Base-by-base conservation (phyloP, 2,329 filamentous ascomycete genomes). In the Pseudogymnoascus sp. region DNA sequence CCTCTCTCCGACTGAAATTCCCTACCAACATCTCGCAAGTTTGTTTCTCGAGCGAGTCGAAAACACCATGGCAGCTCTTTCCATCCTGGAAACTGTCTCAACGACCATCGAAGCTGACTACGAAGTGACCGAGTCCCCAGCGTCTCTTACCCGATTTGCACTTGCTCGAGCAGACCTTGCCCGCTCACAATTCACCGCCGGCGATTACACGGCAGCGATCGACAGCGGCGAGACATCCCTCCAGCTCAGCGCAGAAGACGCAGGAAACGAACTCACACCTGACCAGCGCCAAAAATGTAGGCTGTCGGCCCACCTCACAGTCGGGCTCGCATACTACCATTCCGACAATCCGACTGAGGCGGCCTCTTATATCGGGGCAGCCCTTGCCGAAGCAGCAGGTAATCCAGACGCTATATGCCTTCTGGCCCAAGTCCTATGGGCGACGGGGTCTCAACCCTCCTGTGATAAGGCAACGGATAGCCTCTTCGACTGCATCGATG, bases 371-470 rank as follows among this genome's bases (percentile, higher is more conserved):
- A 96, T 99, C 74, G 85, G 90, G 65, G 80, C 85, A 2, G 92
- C 92, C 0, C 79, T 97, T 6, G 80, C 87, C 62, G 92, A 96
- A 72, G 91, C 89, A 0, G 77, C 83, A 31, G 83, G 83, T 37
- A 86, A 91, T 64, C 88, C 92, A 0, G 92, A 97, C 70, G 88
- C 93, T 1, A 87, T 92, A 0, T 97, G 92, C 70, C 80, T 97
- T 10, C 80, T 97, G 10, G 89, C 92, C 0, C 91, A 97, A 74
- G 89, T 97, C 0, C 81, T 97, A 0, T 99, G 94, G 93, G 92
- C 92, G 0, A 91, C 90, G 66, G 92, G 90, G 7, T 85, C 86
- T 0, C 84, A 87, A 5, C 81, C 86, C 0, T 89, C 92, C 61
- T 85, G 87, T 55, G 84, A 87, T 59, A 85, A 89, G 64, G 92